Evolutionary conservation across 2,329 filamentous ascomycete species (phyloP), one percentile per base, ranked within the genome.

Genomic region (Ophiosphaerella korrae): DNA sequence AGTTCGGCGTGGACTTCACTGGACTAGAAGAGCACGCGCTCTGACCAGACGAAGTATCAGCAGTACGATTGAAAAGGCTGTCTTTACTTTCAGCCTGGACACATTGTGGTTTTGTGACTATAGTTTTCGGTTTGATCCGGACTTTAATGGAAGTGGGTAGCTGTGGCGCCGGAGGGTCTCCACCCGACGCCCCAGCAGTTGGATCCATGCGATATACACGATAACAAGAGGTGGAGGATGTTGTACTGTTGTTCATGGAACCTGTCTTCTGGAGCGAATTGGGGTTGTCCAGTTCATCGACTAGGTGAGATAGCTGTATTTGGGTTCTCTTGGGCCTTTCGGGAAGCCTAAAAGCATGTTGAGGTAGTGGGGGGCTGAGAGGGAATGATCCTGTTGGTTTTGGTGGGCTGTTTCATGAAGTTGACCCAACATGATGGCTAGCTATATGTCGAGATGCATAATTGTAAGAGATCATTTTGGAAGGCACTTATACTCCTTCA

Each of bases 321-420:
- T 12, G 45, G 38, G 24, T 52, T 18, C 8, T 45, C 41, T 26
- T 48, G 38, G 9, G 35, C 14, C 16, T 53, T 46, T 45, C 32
- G 7, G 50, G 23, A 26, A 32, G 31, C n/a, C 40, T 41, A 59
- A 61, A 67, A 5, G 11, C 36, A 21, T 50, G 44, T 37, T 70
- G 63, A 7, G 49, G 43, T 7, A 64, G 33, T 7, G 62, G 58
- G 11, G 67, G 64, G 31, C 62, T 68, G 16, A 50, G 42, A 1
- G 69, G 67, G 35, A 68, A 71, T 5, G 66, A 57, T 2, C 67
- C 66, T 12, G 62, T 61, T 7, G 62, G 60, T 11, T 53, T 43
- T 2, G 55, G 55, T 8, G 55, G 47, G 21, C 40, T 34, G 9
- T 60, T 44, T 4, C 52, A 31, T 2, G 52, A 39, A 16, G 46